Conservation (phyloP, 1,139 yeast species). For the Kodamaea derodonti region DNA sequence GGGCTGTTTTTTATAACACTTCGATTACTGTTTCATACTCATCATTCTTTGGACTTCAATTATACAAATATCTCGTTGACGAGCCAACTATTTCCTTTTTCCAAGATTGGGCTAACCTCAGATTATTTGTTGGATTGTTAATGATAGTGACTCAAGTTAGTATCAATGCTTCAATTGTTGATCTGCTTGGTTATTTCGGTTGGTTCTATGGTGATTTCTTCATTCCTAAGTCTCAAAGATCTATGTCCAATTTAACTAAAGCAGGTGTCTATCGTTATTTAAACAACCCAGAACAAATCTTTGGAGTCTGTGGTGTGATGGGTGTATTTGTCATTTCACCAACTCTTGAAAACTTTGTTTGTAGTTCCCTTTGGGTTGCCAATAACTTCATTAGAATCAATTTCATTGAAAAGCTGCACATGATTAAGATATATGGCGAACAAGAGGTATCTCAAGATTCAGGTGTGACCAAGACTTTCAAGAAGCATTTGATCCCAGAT, state of each 20-base stretch:
- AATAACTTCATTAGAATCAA: conserved; percentile 66
- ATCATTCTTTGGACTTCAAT: conserved; percentile 41
- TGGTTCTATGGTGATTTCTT: conserved; percentile 92
- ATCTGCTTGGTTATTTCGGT: conserved; percentile 78
- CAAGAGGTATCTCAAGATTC: conserved; percentile 55
- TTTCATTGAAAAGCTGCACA: conserved; percentile 76
- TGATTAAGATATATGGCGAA: conserved; percentile 75
- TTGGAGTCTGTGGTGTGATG: conserved; percentile 84
- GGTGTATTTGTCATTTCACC: conserved; percentile 68
- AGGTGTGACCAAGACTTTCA: conserved; percentile 65
- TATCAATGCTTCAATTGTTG: conserved; percentile 69
- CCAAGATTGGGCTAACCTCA: conserved; percentile 48
- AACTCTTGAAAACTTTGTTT: conserved; percentile 48
- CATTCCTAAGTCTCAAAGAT: conserved; percentile 46
- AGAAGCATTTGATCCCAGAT: conserved; percentile 46
- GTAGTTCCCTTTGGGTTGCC: conserved; percentile 67
- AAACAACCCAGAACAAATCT: conserved; percentile 79
- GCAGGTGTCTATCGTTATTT: conserved; percentile 83
- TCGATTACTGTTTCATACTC: conserved; percentile 45
- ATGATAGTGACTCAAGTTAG: conserved; percentile 62
- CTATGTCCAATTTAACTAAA: conserved; percentile 52
- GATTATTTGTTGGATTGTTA: conserved; percentile 54
- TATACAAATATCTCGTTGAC: conserved; percentile 22
- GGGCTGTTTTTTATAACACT: conserved; percentile 70
- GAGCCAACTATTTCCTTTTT: conserved; percentile 17